These are phyloP conservation scores for Carallia pectinifolia DNA, from an alignment of 345 rosid genomes.

Conservation along the genomic window DNA sequence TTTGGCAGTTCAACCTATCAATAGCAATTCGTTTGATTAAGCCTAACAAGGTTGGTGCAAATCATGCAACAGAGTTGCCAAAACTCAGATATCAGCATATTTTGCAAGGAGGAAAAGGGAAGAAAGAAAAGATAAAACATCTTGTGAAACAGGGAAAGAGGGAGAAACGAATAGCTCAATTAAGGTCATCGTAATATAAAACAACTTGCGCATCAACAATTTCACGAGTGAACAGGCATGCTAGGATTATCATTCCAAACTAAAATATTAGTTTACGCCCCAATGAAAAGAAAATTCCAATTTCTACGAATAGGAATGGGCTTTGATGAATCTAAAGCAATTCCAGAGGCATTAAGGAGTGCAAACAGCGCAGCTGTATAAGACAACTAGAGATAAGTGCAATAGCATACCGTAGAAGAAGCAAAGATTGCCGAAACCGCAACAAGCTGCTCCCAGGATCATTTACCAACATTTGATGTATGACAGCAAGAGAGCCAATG, in stretches of 20 bases:
- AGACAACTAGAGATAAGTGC: slow-evolving; percentile 7
- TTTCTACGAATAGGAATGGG: background rate
- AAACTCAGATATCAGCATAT: no score
- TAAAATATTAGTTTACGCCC: no score
- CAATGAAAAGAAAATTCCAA: no score
- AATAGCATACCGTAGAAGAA: slow-evolving; percentile 70
- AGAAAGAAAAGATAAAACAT: background rate
- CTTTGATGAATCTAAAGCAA: background rate
- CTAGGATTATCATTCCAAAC: no score
- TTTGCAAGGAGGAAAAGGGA: no score
- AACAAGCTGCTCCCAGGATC: slow-evolving; percentile 76
- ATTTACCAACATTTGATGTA: slow-evolving; percentile 77
- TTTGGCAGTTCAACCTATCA: slow-evolving; percentile 76
- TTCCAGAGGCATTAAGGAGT: slow-evolving; percentile 3
- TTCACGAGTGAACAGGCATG: no score
- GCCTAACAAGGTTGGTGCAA: slow-evolving; percentile 3
- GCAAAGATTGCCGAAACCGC: slow-evolving; percentile 85
- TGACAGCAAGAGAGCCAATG: slow-evolving; percentile 80
- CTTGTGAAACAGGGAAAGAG: background rate
- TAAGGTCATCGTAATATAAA: no score
- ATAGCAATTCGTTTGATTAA: slow-evolving; percentile 13
- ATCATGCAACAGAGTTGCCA: background rate
- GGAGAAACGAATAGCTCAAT: background rate
- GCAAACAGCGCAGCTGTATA: slow-evolving; percentile 6
- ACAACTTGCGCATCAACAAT: no score